Percentiles rank a stretch among this genome's conserved stretches.
phyloP scores from a whole-genome alignment of 169 alveolate species.

The Theileria parva region DNA sequence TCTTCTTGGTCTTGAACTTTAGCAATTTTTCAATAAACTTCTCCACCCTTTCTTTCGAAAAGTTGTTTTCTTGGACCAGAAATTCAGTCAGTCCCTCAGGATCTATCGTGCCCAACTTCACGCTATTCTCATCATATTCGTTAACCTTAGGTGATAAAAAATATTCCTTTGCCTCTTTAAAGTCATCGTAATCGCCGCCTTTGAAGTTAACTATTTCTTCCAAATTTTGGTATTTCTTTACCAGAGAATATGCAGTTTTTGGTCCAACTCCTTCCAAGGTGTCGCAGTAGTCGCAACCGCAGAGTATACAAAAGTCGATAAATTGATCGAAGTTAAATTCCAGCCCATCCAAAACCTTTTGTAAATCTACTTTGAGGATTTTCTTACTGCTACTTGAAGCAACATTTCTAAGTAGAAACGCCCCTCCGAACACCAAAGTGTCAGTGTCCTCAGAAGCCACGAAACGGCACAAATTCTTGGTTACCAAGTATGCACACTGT shows the following conservation, averaged over 20 bases:
- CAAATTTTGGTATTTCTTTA: constrained; percentile 84
- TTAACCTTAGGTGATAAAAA: constrained; percentile 76
- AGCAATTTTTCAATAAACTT: constrained; percentile 68
- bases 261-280: constrained; percentile 94
- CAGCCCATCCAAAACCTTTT: constrained; percentile 77
- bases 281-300: constrained; percentile 98
- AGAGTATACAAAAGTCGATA: constrained; percentile 95
- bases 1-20: constrained; percentile 65
- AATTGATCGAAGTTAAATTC: constrained; percentile 88
- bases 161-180: constrained; percentile 76
- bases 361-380: constrained; percentile 73
- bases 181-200: constrained; percentile 72
- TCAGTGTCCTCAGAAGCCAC: constrained; percentile 98
- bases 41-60: constrained; percentile 75
- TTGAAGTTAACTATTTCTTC: constrained; percentile 84
- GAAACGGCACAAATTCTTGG: constrained; percentile 88
- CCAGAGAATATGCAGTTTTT: constrained; percentile 90
- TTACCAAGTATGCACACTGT: constrained; percentile 92
- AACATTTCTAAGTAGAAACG: constrained; percentile 76
- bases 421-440: constrained; percentile 92
- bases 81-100: constrained; percentile 78
- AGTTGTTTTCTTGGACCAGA: constrained; percentile 78
- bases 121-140: constrained; percentile 51
- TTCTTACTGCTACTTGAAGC: constrained; percentile 64
- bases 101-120: constrained; percentile 74